Evolutionary conservation across 768 basidiomycete species (phyloP).

Genomic region (Lyophyllum decastes): DNA sequence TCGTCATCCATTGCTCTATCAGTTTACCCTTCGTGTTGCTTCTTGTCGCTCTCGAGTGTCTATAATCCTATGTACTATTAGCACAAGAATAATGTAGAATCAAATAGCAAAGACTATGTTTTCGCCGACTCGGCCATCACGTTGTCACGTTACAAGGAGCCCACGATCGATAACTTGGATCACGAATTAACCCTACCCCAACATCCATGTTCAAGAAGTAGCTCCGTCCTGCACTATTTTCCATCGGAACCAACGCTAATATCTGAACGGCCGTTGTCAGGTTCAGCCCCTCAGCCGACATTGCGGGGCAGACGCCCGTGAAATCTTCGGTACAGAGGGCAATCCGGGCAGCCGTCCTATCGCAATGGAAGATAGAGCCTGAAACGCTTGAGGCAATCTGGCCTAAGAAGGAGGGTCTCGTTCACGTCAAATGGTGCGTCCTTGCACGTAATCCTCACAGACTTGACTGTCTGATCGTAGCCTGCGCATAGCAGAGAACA

Average conservation of each 20-base stretch:
- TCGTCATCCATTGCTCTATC: conserved; percentile 30
- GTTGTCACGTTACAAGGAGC: conserved; percentile 9
- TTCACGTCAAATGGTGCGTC: conserved; percentile 91
- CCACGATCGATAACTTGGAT: neutral
- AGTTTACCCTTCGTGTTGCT: conserved; percentile 21
- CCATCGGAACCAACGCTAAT: conserved; percentile 5
- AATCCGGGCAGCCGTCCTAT: conserved; percentile 77
- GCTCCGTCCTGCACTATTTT: conserved; percentile 12
- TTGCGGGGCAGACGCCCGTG: conserved; percentile 86
- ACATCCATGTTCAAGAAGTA: conserved; percentile 77
- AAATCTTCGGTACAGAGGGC: conserved; percentile 92
- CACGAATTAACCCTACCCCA: conserved; percentile 1
- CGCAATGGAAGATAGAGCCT: conserved; percentile 80
- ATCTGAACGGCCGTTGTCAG: conserved; percentile 34
- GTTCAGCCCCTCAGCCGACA: conserved; percentile 75
- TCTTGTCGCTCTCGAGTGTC: conserved; percentile 30
- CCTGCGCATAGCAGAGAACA: conserved; percentile 81
- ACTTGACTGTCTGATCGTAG: conserved; percentile 20
- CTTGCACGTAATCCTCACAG: conserved; percentile 9
- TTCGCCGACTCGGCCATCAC: neutral
- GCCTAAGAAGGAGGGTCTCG: conserved; percentile 97
- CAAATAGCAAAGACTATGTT: conserved; percentile 10
- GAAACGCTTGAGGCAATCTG: conserved; percentile 89
- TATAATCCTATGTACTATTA: conserved; percentile 44
- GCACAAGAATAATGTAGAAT: conserved; percentile 45